These are phyloP conservation scores for Ogataea parapolymorpha DNA, from an alignment of 805 yeast genomes.

Conservation along the genomic window DNA sequence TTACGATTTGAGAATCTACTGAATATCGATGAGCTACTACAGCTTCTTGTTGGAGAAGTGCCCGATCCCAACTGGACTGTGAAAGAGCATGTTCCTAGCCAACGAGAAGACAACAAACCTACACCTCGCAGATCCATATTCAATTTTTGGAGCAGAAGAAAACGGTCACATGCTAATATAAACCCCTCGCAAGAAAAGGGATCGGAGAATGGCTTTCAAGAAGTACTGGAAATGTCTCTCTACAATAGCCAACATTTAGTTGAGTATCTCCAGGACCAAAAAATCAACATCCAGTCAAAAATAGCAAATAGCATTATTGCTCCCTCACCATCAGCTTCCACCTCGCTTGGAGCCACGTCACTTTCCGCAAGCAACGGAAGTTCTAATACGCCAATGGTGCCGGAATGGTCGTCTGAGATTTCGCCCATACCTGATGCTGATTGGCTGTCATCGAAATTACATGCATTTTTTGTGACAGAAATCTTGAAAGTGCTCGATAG, in stretches of 20 bases:
- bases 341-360: constrained; percentile 7
- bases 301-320: constrained; percentile 6
- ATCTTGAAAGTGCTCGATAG: constrained; percentile 8
- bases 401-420: constrained; percentile 2
- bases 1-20: constrained; percentile 20
- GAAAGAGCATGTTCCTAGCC: not conserved
- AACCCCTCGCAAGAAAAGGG: not conserved
- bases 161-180: not conserved
- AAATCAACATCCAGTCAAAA: constrained; percentile 14
- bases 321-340: constrained; percentile 10
- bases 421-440: constrained; percentile 5
- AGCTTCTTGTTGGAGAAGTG: constrained; percentile 6
- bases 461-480: constrained; percentile 12
- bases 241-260: constrained; percentile 5
- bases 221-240: constrained; percentile 1
- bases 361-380: constrained; percentile 5
- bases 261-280: constrained; percentile 13
- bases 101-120: not conserved
- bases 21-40: constrained; percentile 16
- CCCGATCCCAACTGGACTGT: not conserved
- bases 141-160: constrained; percentile 14
- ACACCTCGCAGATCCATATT: constrained; percentile 6
- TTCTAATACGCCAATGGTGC: not conserved
- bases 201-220: not conserved
- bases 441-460: constrained; percentile 9